Percentiles rank a stretch among this genome's conserved stretches.
Conservation (phyloP, 371 early-diverging fungal genomes). For the Nematocida sp. region DNA sequence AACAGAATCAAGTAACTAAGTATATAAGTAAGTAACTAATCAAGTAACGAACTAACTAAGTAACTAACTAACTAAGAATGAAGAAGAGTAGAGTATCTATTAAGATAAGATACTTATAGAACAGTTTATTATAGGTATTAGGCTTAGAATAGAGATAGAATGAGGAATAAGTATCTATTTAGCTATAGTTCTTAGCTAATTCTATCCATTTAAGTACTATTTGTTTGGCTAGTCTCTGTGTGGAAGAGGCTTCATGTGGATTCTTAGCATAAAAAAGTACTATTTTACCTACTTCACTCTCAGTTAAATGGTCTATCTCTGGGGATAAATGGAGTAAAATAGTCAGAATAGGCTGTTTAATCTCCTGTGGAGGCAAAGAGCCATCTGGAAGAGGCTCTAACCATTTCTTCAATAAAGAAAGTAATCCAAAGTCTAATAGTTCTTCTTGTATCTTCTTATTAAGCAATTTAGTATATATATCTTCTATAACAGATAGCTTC, state of each 20-base stretch:
- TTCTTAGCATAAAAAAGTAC: conserved; percentile 84
- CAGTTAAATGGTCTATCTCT: conserved; percentile 74
- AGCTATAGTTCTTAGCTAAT: conserved; percentile 29
- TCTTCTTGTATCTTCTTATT: conserved; percentile 66
- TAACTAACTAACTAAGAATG: too few species aligned
- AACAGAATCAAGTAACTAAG: too few species aligned
- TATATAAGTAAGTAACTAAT: too few species aligned
- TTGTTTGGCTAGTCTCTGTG: conserved; percentile 72
- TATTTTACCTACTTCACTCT: conserved; percentile 79
- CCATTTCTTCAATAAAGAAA: conserved; percentile 80
- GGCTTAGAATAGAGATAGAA: background rate
- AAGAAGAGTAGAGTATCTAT: too few species aligned
- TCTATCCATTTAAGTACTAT: conserved; percentile 67
- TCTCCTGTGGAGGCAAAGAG: conserved; percentile 79
- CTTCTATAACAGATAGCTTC: conserved; percentile 73
- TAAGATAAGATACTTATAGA: too few species aligned
- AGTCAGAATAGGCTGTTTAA: conserved; percentile 75
- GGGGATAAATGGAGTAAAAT: conserved; percentile 73
- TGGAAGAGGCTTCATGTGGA: conserved; percentile 70
- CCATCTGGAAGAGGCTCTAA: conserved; percentile 87
- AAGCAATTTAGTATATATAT: conserved; percentile 68
- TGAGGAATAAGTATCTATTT: background rate
- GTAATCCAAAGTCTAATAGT: conserved; percentile 73
- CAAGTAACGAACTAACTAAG: too few species aligned
- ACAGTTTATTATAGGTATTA: background rate